Conservation (phyloP, 805 yeast genomes). For the Zygoascus tannicola region DNA sequence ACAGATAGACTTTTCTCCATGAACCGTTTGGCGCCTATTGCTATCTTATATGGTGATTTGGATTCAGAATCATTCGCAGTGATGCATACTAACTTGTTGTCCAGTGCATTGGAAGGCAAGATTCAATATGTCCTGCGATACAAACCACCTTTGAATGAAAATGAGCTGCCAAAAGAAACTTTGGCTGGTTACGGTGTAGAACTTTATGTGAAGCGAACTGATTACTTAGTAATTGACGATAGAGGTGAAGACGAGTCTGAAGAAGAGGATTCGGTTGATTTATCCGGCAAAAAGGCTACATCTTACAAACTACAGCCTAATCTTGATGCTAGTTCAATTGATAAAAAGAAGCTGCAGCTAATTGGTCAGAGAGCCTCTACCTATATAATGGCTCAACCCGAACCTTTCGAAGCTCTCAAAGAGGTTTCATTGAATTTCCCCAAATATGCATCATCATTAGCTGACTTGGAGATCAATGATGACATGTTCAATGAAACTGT, state of each 20-base stretch:
- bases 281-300: slow-evolving; percentile 5
- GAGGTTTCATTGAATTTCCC: slow-evolving; percentile 47
- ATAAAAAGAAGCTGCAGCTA: slow-evolving; percentile 19
- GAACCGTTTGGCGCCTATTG: slow-evolving; percentile 38
- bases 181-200: slow-evolving; percentile 58
- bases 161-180: slow-evolving; percentile 22
- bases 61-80: slow-evolving; percentile 39
- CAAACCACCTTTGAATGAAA: slow-evolving; percentile 32
- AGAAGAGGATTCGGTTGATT: slow-evolving; percentile 3
- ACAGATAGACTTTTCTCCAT: slow-evolving; percentile 62
- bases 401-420: slow-evolving; percentile 33
- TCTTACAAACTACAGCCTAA: slow-evolving; percentile 16
- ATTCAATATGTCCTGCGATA: slow-evolving; percentile 71
- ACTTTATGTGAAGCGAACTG: slow-evolving; percentile 54
- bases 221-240: slow-evolving; percentile 58
- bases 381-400: slow-evolving; percentile 27
- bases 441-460: slow-evolving; percentile 36
- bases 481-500: slow-evolving; percentile 18
- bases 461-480: slow-evolving; percentile 16
- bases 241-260: slow-evolving; percentile 21
- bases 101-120: slow-evolving; percentile 55
- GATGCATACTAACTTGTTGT: slow-evolving; percentile 50
- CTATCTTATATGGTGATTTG: slow-evolving; percentile 61
- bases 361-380: slow-evolving; percentile 26
- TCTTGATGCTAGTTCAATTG: slow-evolving; percentile 17